These are phyloP conservation scores for Debaryomyces robertsiae DNA, from an alignment of 1,139 yeast species.

Conservation along the genomic window DNA sequence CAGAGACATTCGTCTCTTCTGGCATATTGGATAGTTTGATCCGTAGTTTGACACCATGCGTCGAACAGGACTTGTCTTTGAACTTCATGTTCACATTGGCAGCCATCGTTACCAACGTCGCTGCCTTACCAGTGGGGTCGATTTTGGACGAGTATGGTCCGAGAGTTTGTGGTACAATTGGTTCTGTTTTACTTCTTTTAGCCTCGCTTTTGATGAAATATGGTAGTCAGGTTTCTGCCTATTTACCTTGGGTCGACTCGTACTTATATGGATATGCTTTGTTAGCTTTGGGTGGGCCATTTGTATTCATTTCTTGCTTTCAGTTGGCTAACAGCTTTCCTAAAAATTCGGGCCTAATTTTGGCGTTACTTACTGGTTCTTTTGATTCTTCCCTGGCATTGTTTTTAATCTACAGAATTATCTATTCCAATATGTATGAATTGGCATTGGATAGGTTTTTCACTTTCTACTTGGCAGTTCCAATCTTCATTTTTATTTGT, in stretches of 20 bases:
- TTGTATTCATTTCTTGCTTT: slow-evolving; percentile 48
- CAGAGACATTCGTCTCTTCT: slow-evolving; percentile 15
- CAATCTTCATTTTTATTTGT: slow-evolving; percentile 70
- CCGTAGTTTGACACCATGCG: slow-evolving; percentile 42
- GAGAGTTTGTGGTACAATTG: slow-evolving; percentile 72
- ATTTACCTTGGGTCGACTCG: slow-evolving; percentile 27
- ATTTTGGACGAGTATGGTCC: slow-evolving; percentile 82
- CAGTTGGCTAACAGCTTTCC: slow-evolving; percentile 52
- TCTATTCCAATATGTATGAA: slow-evolving; percentile 49
- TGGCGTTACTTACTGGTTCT: slow-evolving; percentile 46
- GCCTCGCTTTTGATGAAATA: slow-evolving; percentile 55
- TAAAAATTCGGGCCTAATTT: slow-evolving; percentile 42
- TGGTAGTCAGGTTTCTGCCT: slow-evolving; percentile 25
- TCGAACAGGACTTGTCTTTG: slow-evolving; percentile 75
- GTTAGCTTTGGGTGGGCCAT: slow-evolving; percentile 50
- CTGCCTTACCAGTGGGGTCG: slow-evolving; percentile 80
- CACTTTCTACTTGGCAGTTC: slow-evolving; percentile 65
- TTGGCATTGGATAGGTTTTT: slow-evolving; percentile 58
- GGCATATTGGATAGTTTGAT: not conserved
- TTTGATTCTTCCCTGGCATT: slow-evolving; percentile 47
- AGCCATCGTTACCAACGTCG: slow-evolving; percentile 83
- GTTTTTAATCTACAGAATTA: slow-evolving; percentile 60
- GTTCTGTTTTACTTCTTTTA: slow-evolving; percentile 55
- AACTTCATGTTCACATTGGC: slow-evolving; percentile 84
- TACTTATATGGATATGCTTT: slow-evolving; percentile 43